phyloP scores from a whole-genome alignment of 768 basidiomycete genomes.

The Hygrophoropsis aurantiaca region DNA sequence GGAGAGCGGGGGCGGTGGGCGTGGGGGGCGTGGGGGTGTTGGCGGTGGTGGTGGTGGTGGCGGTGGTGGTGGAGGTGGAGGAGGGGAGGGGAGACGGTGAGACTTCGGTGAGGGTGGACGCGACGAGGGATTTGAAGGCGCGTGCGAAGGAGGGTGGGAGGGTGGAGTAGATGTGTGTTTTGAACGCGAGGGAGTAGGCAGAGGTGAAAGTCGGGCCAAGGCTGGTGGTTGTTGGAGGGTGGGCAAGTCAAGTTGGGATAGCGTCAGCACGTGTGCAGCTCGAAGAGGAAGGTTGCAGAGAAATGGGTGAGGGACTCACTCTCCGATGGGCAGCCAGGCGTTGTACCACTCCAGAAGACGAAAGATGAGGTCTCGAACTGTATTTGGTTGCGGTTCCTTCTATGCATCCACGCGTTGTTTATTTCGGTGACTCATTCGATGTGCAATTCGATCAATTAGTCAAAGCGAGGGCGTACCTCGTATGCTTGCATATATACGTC shows the following conservation, averaged over 20 bases:
- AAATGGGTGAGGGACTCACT: constrained; percentile 41
- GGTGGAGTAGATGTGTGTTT: constrained; percentile 70
- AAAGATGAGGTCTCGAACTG: constrained; percentile 54
- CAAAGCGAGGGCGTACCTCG: constrained; percentile 45
- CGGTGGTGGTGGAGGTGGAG: too few relatives aligned
- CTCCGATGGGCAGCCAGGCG: constrained; percentile 68
- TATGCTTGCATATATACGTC: constrained; percentile 56
- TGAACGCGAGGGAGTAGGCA: constrained; percentile 68
- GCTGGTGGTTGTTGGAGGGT: too few relatives aligned
- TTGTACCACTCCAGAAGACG: constrained; percentile 71
- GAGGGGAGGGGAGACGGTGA: too few relatives aligned
- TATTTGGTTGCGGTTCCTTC: constrained; percentile 45
- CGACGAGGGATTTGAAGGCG: constrained; percentile 68
- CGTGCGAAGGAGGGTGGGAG: constrained; percentile 67
- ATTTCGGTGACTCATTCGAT: not conserved
- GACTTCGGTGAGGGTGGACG: constrained; percentile 46
- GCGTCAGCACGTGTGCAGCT: constrained; percentile 10
- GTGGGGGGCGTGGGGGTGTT: too few relatives aligned
- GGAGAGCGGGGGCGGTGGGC: constrained; percentile 3
- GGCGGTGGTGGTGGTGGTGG: constrained; percentile 19
- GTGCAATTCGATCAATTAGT: not conserved
- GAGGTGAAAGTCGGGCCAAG: constrained; percentile 59
- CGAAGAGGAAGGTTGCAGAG: constrained; percentile 1
- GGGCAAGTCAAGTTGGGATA: too few relatives aligned
- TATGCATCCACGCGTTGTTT: constrained; percentile 19